Conservation (phyloP, 352 stramenopile genomes). For the Phytopythium delawarense region DNA sequence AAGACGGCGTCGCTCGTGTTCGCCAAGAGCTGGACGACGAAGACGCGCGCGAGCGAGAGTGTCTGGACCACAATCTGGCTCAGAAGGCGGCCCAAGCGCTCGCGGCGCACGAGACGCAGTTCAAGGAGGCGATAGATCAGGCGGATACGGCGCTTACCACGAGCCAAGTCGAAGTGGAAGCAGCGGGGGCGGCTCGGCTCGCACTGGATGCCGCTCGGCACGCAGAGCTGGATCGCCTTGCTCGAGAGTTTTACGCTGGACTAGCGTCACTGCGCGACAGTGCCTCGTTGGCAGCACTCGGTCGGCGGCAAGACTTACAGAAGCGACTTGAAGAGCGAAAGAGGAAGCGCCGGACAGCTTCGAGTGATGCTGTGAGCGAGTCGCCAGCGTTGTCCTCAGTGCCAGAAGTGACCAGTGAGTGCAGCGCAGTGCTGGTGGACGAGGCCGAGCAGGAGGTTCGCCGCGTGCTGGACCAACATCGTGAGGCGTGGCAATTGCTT, state of each 20-base stretch:
- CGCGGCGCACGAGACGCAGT: conserved; percentile 17
- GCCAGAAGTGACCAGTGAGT: neutral
- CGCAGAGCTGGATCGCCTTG: conserved; percentile 24
- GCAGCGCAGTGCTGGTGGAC: conserved; percentile 10
- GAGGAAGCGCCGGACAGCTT: neutral
- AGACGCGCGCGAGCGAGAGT: conserved; percentile 15
- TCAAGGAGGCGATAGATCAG: conserved; percentile 4
- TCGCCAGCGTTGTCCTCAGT: neutral
- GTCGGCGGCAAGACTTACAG: conserved; percentile 19
- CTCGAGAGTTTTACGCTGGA: conserved; percentile 18
- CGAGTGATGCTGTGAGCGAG: neutral
- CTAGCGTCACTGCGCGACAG: conserved; percentile 4
- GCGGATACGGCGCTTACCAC: neutral
- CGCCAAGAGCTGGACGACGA: conserved; percentile 14
- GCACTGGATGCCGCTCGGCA: conserved; percentile 19
- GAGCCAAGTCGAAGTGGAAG: conserved; percentile 13
- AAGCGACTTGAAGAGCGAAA: conserved; percentile 17
- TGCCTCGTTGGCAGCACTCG: conserved; percentile 7
- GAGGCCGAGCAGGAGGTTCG: conserved; percentile 19
- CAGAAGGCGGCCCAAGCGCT: conserved; percentile 19
- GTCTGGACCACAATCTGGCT: conserved; percentile 16
- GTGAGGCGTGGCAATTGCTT: conserved; percentile 23
- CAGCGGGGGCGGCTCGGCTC: conserved; percentile 19
- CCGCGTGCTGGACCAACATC: conserved; percentile 28
- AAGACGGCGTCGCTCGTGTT: conserved; percentile 2